Conservation (phyloP, 352 stramenopile genomes). For the Thalassiosira delicatula region DNA sequence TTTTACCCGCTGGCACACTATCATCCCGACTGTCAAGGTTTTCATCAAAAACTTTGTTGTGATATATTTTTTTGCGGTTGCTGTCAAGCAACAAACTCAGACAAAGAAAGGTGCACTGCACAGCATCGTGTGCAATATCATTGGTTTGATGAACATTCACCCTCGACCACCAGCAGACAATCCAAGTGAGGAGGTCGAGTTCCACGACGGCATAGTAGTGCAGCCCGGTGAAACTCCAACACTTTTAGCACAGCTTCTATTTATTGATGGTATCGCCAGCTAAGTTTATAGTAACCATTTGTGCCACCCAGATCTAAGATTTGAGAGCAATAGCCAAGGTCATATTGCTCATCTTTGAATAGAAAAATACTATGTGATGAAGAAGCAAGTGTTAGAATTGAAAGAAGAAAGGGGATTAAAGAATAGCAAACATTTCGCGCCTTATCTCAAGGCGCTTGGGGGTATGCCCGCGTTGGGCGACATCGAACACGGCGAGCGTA, state of each 20-base stretch:
- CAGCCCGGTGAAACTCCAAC: not conserved
- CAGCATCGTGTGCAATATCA: not conserved
- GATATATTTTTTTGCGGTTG: not conserved
- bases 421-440: not conserved
- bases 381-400: not conserved
- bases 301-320: not conserved
- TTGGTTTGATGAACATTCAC: not conserved
- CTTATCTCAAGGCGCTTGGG: not conserved
- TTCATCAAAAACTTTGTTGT: not conserved
- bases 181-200: no score
- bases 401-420: not conserved
- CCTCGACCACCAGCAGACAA: not conserved
- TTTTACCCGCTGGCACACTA: slow-evolving; percentile 1
- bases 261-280: not conserved
- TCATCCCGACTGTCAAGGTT: not conserved
- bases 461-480: not conserved
- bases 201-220: no score
- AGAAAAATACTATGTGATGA: not conserved
- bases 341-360: not conserved
- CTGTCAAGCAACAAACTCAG: not conserved
- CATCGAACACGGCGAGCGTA: not conserved
- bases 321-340: not conserved
- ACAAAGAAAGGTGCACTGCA: not conserved
- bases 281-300: not conserved
- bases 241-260: not conserved